Conservation (phyloP, 2,329 filamentous ascomycete genomes). For the Pestalotiopsis sp. region DNA sequence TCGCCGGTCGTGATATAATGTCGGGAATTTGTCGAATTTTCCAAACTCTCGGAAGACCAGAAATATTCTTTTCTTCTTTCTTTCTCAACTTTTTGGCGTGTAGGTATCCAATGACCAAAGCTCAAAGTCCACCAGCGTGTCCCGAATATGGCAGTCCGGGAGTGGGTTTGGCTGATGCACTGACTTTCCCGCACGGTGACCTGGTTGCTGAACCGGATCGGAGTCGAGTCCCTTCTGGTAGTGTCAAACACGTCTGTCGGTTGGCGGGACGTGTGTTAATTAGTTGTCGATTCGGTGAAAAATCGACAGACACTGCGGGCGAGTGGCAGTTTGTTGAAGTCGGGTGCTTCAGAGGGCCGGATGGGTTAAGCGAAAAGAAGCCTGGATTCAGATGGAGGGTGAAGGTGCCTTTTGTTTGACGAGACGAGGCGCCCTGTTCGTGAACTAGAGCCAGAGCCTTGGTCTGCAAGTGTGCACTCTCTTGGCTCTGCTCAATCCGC, state of each 20-base stretch:
- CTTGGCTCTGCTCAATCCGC: neutral
- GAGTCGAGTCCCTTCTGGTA: neutral
- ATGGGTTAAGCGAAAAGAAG: slow-evolving; percentile 11
- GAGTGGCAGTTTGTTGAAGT: slow-evolving; percentile 3
- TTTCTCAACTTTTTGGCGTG: neutral
- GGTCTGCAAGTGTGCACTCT: neutral
- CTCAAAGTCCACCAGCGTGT: slow-evolving; percentile 2
- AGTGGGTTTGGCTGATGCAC: neutral
- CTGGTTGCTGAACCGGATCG: neutral
- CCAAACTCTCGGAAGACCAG: neutral
- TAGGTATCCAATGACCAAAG: slow-evolving; percentile 7
- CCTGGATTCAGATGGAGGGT: slow-evolving; percentile 8
- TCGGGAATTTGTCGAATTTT: neutral
- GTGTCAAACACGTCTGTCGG: slow-evolving; percentile 11
- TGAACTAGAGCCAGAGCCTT: neutral
- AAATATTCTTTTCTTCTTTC: neutral
- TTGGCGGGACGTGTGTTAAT: slow-evolving; percentile 5
- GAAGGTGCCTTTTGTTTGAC: slow-evolving; percentile 16
- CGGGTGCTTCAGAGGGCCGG: slow-evolving; percentile 15
- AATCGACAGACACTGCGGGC: slow-evolving; percentile 13
- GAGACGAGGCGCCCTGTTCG: neutral
- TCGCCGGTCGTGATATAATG: neutral
- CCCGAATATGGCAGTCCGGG: slow-evolving; percentile 7
- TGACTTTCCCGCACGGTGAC: neutral
- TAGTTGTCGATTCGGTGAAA: slow-evolving; percentile 9